These are phyloP conservation scores for Scolecobasidium constrictum DNA, from an alignment of 2,329 filamentous ascomycete species.

Conservation along the genomic window DNA sequence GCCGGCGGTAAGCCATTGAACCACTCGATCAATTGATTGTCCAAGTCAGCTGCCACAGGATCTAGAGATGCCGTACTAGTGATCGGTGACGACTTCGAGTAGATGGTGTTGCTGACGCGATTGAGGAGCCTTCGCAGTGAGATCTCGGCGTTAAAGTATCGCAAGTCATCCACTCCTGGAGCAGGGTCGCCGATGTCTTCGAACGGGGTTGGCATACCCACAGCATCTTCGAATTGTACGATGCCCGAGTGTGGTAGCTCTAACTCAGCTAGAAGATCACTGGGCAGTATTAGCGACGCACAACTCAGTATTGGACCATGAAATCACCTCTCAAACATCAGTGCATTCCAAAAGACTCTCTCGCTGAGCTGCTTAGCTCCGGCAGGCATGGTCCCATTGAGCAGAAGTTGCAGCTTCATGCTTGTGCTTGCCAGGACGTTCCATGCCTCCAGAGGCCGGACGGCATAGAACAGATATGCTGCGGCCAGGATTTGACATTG, in stretches of 20 bases:
- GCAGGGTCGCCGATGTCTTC: constrained; percentile 55
- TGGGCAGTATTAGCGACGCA: constrained; percentile 11
- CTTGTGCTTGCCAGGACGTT: constrained; percentile 68
- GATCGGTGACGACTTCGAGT: constrained; percentile 53
- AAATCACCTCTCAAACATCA: constrained; percentile 57
- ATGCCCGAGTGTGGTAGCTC: constrained; percentile 76
- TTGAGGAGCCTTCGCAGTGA: constrained; percentile 67
- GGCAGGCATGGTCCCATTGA: constrained; percentile 55
- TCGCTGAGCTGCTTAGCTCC: constrained; percentile 64
- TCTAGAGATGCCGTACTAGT: constrained; percentile 62
- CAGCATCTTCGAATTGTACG: constrained; percentile 69
- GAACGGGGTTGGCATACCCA: constrained; percentile 68
- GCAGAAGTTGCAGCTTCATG: constrained; percentile 68
- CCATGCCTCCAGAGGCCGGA: constrained; percentile 75
- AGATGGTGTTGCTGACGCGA: constrained; percentile 68
- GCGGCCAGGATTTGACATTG: constrained; percentile 74
- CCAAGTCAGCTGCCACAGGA: constrained; percentile 67
- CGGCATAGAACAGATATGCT: constrained; percentile 73
- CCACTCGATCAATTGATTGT: constrained; percentile 76
- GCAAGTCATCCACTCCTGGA: constrained; percentile 64
- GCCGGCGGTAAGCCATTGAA: constrained; percentile 66
- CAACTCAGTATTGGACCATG: not conserved
- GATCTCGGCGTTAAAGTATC: constrained; percentile 81
- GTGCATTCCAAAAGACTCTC: constrained; percentile 73
- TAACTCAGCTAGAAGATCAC: constrained; percentile 64